phyloP scores from a whole-genome alignment of 805 yeast species.

The Ogataea henricii region DNA sequence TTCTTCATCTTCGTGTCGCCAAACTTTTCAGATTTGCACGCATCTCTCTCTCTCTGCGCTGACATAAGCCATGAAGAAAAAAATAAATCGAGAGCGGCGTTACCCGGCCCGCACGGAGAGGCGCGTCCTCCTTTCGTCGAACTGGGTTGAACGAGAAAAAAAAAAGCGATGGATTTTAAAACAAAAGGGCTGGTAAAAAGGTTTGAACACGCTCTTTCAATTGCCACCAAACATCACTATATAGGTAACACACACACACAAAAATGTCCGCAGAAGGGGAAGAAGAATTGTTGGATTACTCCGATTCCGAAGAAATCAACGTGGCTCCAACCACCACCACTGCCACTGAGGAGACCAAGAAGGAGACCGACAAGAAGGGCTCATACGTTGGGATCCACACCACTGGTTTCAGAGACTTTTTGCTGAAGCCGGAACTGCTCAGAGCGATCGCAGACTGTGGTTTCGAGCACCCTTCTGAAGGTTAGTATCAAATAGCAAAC shows the following conservation, averaged over 20 bases:
- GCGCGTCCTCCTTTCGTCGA: constrained; percentile 4
- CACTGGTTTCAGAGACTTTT: constrained; percentile 96
- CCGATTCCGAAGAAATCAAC: constrained; percentile 95
- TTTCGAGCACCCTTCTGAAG: constrained; percentile 99
- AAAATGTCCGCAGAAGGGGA: constrained; percentile 93
- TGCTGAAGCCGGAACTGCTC: constrained; percentile 92
- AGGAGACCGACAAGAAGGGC: constrained; percentile 84
- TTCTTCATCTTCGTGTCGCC: constrained; percentile 17
- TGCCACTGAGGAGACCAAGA: constrained; percentile 45
- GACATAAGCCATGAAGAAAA: background rate
- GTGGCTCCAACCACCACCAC: constrained; percentile 58
- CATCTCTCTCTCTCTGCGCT: background rate
- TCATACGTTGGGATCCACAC: constrained; percentile 98
- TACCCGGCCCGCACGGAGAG: constrained; percentile 15
- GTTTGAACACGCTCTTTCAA: no score
- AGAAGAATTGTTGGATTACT: constrained; percentile 98
- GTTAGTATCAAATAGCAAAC: constrained; percentile 50
- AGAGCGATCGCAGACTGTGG: constrained; percentile 99
- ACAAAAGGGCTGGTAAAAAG: no score
- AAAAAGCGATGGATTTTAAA: no score
- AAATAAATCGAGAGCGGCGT: background rate
- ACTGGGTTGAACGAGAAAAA: background rate
- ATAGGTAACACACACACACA: constrained; percentile 1
- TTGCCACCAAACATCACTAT: background rate
- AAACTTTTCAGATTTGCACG: constrained; percentile 1